Conservation (phyloP, 805 yeast species). For the Starmera pachycereana region DNA sequence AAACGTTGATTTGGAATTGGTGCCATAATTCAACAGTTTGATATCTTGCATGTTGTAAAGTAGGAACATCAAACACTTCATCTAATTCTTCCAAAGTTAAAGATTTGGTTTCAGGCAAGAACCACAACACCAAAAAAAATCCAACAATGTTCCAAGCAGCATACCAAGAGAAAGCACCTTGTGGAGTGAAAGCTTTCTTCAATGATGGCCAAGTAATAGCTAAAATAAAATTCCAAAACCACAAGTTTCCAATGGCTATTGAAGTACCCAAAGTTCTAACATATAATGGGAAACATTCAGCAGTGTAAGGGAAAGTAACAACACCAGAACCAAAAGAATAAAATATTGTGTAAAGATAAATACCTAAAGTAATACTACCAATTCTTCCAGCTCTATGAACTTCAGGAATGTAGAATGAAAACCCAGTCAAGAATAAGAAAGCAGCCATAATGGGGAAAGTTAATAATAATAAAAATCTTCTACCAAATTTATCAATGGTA, state of each 20-base stretch:
- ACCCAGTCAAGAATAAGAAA: slow-evolving; percentile 52
- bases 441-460: slow-evolving; percentile 59
- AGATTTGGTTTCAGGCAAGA: slow-evolving; percentile 59
- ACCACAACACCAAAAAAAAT: slow-evolving; percentile 58
- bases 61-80: slow-evolving; percentile 56
- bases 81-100: slow-evolving; percentile 64
- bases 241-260: slow-evolving; percentile 62
- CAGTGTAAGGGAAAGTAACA: slow-evolving; percentile 81
- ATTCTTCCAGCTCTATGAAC: slow-evolving; percentile 36
- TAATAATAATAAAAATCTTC: slow-evolving; percentile 47
- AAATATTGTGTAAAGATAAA: slow-evolving; percentile 60
- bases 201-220: slow-evolving; percentile 77
- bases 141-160: slow-evolving; percentile 78
- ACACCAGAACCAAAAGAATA: slow-evolving; percentile 87
- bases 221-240: slow-evolving; percentile 63
- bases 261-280: slow-evolving; percentile 77
- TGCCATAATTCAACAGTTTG: slow-evolving; percentile 31
- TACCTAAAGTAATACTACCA: slow-evolving; percentile 62
- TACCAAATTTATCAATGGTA: slow-evolving; percentile 70
- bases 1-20: slow-evolving; percentile 34
- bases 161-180: slow-evolving; percentile 84
- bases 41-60: slow-evolving; percentile 41
- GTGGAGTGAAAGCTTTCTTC: slow-evolving; percentile 53
- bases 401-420: slow-evolving; percentile 59
- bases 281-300: slow-evolving; percentile 74